A percentile compares a stretch with the other conserved stretches of the same genome.
Evolutionary conservation across 1,284 basidiomycete species (phyloP).

Genomic region (Athelia psychrophila): DNA sequence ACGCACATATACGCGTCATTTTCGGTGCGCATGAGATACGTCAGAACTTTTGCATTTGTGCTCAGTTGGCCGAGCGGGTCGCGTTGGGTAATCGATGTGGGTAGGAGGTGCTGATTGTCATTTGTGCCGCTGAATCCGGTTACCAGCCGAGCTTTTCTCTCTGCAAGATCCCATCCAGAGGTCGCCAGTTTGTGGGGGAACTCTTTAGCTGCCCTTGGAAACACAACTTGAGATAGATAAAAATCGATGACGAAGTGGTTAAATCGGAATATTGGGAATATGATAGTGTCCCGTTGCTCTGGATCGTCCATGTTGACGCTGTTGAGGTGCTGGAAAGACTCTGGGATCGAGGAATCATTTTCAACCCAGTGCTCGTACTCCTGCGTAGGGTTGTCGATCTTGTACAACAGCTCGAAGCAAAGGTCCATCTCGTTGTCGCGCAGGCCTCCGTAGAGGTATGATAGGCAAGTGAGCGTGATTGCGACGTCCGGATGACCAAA

Average conservation of each 20-base stretch:
- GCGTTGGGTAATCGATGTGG: conserved; percentile 40
- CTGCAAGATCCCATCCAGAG: conserved; percentile 39
- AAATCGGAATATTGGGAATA: conserved; percentile 16
- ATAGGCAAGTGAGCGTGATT: conserved; percentile 28
- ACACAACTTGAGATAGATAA: conserved; percentile 27
- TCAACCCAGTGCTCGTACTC: conserved; percentile 20
- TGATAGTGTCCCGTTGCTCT: conserved; percentile 14
- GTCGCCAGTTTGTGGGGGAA: conserved; percentile 27
- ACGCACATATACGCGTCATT: conserved; percentile 37
- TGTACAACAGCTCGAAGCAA: conserved; percentile 23
- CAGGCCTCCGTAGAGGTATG: conserved; percentile 30
- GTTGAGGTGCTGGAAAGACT: conserved; percentile 14
- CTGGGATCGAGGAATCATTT: conserved; percentile 11
- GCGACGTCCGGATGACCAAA: conserved; percentile 33
- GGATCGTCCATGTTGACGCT: conserved; percentile 27
- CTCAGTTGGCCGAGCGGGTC: conserved; percentile 39
- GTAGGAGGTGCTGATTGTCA: conserved; percentile 47
- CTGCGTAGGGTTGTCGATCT: conserved; percentile 23
- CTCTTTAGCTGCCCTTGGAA: conserved; percentile 28
- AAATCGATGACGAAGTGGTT: conserved; percentile 24
- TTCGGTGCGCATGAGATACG: conserved; percentile 39
- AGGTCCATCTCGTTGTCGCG: conserved; percentile 17
- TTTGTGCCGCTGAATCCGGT: conserved; percentile 62
- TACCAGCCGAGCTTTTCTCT: conserved; percentile 30
- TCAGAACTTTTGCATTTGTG: conserved; percentile 50